A percentile compares a stretch with the other conserved stretches of the same genome.
phyloP scores from a whole-genome alignment of 2,329 filamentous ascomycete species.

The Ceratocystis papillata region DNA sequence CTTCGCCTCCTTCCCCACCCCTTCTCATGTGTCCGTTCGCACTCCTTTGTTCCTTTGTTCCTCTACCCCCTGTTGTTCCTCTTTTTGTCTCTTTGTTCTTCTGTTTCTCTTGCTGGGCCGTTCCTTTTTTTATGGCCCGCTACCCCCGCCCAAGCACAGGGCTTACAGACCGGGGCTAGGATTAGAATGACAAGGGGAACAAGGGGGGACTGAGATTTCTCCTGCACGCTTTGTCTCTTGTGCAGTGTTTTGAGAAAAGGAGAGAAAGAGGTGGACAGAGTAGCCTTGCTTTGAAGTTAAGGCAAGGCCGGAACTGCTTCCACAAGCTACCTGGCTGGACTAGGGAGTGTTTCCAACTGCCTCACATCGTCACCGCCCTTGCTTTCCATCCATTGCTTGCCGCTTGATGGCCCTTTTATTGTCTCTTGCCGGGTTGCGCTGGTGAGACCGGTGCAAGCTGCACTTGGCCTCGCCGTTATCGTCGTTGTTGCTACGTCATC shows the following conservation, averaged over 20 bases:
- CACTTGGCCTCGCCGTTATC: not conserved
- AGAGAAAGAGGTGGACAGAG: not conserved
- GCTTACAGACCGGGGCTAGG: conserved; percentile 4
- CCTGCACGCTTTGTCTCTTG: conserved; percentile 1
- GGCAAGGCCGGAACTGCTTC: not conserved
- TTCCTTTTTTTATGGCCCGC: not conserved
- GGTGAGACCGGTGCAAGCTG: not conserved
- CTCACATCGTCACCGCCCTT: not conserved
- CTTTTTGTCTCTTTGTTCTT: conserved; percentile 6
- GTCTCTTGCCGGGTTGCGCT: not conserved
- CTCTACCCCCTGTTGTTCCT: not conserved
- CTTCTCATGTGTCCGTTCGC: conserved; percentile 10
- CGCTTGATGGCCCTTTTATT: not conserved
- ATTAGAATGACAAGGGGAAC: not conserved
- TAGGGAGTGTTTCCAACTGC: conserved; percentile 10
- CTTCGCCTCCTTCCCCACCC: not conserved
- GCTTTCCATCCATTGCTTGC: not conserved
- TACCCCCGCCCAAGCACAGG: not conserved
- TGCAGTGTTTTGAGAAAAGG: not conserved
- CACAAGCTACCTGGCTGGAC: not conserved
- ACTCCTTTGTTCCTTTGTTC: conserved; percentile 14
- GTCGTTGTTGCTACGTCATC: conserved; percentile 1
- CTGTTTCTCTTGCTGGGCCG: not conserved
- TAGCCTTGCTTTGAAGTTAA: not conserved
- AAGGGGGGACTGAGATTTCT: conserved; percentile 6